Evolutionary conservation across 73 alveolate species (phyloP), one percentile per base, ranked within the genome.

Genomic region (Symbiodinium pilosum): DNA sequence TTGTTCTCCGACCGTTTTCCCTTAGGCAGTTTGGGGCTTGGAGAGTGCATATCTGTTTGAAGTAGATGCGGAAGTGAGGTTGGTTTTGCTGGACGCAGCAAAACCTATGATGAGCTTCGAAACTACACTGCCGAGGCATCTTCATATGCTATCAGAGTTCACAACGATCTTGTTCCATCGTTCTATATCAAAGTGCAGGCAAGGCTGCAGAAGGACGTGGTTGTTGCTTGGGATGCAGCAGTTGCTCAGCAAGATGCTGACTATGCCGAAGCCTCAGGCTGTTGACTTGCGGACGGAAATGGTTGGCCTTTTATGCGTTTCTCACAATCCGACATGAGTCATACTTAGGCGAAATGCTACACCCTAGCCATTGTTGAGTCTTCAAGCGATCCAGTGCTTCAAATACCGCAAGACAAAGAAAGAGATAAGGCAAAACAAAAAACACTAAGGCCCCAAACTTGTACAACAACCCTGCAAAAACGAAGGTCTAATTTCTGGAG

Each of bases 61-160:
- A n/a, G n/a, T 47, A 14, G 59, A 14, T 47, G 59, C 21, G 11
- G 16, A 14, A 38, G n/a, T 14, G n/a, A 91, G 97, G 97, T 71
- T 2, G 97, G 97, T 36, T 91, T 91, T 41, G 51, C 97, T 34
- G 97, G 97, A 43, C 97, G 85, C 21, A 54, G 39, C 97, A 91
- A 91, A 56, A 34, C 97, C 41, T 91, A 39, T 43, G 83, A 28
- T 6, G 56, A 91, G 83, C 97, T 91, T 32, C 51, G 54, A 21
- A 59, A 71, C 97, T 43, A 68, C 40, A 43, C 89, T 9, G 88
- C 87, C 2, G 81, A 91, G 97, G 97, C n/a, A 28, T 34, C 41
- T 3, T 68, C 83, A 9, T 18, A 28, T 68, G 36, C 83, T 68
- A 4, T 68, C 83, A 68, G 9, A 28, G 11, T 68, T 18, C n/a